Evolutionary conservation across 1,284 basidiomycete species (phyloP).

Genomic region (Pseudozyma hubeiensis): DNA sequence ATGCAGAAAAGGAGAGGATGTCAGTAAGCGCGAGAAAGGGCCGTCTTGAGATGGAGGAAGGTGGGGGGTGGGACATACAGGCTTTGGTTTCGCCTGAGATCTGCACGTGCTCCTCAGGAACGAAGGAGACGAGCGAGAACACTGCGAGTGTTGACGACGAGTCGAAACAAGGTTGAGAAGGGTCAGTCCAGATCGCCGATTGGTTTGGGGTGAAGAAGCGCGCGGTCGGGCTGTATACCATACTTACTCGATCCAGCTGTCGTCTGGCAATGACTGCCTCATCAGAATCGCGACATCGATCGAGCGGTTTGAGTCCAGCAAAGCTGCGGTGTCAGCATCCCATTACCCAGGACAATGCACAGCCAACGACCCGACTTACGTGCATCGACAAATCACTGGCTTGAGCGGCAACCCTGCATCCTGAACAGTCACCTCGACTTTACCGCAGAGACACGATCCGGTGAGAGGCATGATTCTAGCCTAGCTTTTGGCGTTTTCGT

Average conservation of each 20-base stretch:
- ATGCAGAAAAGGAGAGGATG: background rate
- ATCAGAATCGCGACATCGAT: too few relatives aligned
- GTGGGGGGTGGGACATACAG: conserved; percentile 9
- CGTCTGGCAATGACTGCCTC: conserved; percentile 33
- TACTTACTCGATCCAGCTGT: conserved; percentile 34
- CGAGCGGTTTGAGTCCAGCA: too few relatives aligned
- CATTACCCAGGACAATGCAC: too few relatives aligned
- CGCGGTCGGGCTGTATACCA: too few relatives aligned
- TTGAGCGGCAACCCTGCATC: conserved; percentile 28
- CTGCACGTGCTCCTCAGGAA: conserved; percentile 29
- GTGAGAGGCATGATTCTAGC: conserved; percentile 19
- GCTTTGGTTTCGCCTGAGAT: conserved; percentile 26
- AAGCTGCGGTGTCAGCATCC: too few relatives aligned
- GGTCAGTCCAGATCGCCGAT: too few relatives aligned
- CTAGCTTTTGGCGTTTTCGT: too few relatives aligned
- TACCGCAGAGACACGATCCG: conserved; percentile 37
- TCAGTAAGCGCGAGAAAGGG: background rate
- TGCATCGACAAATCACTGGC: conserved; percentile 30
- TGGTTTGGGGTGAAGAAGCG: too few relatives aligned
- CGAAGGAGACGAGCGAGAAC: conserved; percentile 28
- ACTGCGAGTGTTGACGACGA: conserved; percentile 6
- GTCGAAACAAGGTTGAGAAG: background rate
- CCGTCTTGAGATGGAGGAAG: background rate
- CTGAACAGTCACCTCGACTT: conserved; percentile 29
- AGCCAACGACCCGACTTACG: conserved; percentile 2